A percentile compares a stretch with the other conserved stretches of the same genome.
These are phyloP conservation scores for Phyllosticta ampelicida DNA, from an alignment of 2,329 filamentous ascomycete species.

Conservation along the genomic window DNA sequence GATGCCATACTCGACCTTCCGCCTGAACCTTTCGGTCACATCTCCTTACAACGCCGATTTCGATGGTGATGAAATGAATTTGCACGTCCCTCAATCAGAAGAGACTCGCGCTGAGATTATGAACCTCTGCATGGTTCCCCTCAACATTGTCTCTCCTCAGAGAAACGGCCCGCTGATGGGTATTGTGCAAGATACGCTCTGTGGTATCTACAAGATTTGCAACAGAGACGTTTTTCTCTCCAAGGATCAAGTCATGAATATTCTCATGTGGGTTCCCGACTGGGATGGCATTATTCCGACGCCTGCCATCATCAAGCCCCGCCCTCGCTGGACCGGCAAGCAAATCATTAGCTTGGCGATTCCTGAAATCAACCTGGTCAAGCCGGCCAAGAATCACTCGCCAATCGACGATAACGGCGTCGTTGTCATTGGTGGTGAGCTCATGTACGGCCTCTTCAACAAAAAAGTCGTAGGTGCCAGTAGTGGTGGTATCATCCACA, in stretches of 20 bases:
- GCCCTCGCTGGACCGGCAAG: conserved; percentile 94
- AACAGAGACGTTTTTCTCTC: conserved; percentile 83
- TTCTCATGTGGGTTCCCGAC: conserved; percentile 92
- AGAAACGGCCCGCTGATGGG: conserved; percentile 97
- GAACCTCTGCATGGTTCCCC: conserved; percentile 92
- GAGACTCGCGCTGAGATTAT: conserved; percentile 92
- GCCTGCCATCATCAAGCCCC: conserved; percentile 87
- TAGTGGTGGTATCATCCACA: conserved; percentile 83
- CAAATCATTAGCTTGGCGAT: conserved; percentile 93
- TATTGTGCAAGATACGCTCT: conserved; percentile 96
- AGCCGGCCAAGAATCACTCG: conserved; percentile 17
- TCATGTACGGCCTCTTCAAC: conserved; percentile 80
- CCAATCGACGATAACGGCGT: conserved; percentile 68
- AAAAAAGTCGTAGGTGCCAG: conserved; percentile 93
- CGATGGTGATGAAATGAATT: conserved; percentile 99
- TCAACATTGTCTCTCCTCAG: conserved; percentile 97
- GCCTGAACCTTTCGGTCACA: conserved; percentile 92
- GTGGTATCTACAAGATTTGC: conserved; percentile 93
- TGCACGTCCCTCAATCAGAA: conserved; percentile 96
- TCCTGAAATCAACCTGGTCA: conserved; percentile 61
- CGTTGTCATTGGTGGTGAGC: conserved; percentile 73
- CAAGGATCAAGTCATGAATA: conserved; percentile 89
- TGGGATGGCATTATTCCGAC: conserved; percentile 94
- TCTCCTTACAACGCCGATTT: conserved; percentile 99
- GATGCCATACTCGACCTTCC: conserved; percentile 98